phyloP scores from a whole-genome alignment of 306 rosid species.

The Elaeagnus macrophylla region DNA sequence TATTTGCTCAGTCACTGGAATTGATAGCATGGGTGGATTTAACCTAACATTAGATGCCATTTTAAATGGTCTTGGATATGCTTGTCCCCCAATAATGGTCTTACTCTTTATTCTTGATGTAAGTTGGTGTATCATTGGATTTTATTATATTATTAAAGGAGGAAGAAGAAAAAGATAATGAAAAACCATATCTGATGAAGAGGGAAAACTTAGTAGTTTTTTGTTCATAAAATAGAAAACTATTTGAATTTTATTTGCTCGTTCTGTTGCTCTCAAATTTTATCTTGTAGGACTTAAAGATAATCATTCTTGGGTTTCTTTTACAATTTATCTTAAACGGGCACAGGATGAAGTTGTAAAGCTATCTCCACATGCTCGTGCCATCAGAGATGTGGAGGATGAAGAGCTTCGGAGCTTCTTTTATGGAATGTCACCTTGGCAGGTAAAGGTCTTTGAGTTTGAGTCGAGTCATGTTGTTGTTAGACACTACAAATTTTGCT shows the following conservation, averaged over 20 bases:
- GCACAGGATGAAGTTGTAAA: constrained; percentile 91
- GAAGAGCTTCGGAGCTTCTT: constrained; percentile 92
- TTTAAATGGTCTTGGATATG: constrained; percentile 79
- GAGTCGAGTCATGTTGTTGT: not conserved
- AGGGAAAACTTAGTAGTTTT: too few relatives aligned
- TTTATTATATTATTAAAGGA: not conserved
- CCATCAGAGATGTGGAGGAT: constrained; percentile 95
- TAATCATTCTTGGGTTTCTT: too few relatives aligned
- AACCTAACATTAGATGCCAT: constrained; percentile 73
- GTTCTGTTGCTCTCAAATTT: too few relatives aligned
- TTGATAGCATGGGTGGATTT: constrained; percentile 78
- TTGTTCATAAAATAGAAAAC: too few relatives aligned
- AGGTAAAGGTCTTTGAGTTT: constrained; percentile 39
- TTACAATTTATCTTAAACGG: constrained; percentile 5
- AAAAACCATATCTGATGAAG: too few relatives aligned
- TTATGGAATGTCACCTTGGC: constrained; percentile 97
- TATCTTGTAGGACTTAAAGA: too few relatives aligned
- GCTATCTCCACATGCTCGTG: constrained; percentile 92
- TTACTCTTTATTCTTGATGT: constrained; percentile 91
- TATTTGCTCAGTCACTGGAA: constrained; percentile 78
- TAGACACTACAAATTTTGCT: constrained; percentile 7
- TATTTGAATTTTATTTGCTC: too few relatives aligned
- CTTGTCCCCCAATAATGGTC: constrained; percentile 93
- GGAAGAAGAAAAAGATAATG: too few relatives aligned
- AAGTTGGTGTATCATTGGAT: constrained; percentile 14